phyloP scores from a whole-genome alignment of 345 rosid species.

The Linum tenue region DNA sequence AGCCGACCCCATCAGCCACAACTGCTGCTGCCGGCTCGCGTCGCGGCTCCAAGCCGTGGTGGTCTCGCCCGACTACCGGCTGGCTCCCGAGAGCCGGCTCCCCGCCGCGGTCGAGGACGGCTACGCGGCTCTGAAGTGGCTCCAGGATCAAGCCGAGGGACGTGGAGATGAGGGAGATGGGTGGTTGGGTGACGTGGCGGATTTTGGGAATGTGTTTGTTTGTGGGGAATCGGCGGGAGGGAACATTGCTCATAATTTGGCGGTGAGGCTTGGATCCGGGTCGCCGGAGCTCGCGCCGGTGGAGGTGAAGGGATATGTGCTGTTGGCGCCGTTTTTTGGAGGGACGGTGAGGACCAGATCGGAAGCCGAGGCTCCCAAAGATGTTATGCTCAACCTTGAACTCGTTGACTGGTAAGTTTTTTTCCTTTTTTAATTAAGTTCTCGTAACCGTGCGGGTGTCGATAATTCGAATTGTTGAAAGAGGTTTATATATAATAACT shows the following conservation, averaged over 20 bases:
- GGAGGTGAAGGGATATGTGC: not conserved
- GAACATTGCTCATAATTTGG: slow-evolving; percentile 4
- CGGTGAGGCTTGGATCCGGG: slow-evolving; percentile 1
- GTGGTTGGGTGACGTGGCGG: not conserved
- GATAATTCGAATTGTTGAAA: too few relatives aligned
- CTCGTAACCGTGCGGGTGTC: slow-evolving; percentile 27
- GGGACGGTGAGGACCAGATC: slow-evolving; percentile 25
- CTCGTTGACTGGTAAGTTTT: slow-evolving; percentile 43
- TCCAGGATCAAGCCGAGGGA: not conserved
- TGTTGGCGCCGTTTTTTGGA: not conserved
- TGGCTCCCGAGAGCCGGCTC: slow-evolving; percentile 6
- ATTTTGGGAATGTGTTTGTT: not conserved
- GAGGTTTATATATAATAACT: too few relatives aligned
- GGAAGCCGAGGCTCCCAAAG: slow-evolving; percentile 52
- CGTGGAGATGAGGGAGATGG: not conserved
- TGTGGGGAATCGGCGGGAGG: not conserved
- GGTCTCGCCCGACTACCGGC: slow-evolving; percentile 2
- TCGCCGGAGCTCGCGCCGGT: not conserved
- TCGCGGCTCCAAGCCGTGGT: not conserved
- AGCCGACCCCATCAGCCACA: not conserved
- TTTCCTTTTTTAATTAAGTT: slow-evolving; percentile 25
- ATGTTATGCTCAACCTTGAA: slow-evolving; percentile 45
- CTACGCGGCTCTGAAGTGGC: slow-evolving; percentile 1
- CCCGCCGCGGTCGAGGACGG: slow-evolving; percentile 1
- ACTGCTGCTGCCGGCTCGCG: slow-evolving; percentile 1